Evolutionary conservation across 371 early-diverging fungal species (phyloP), one percentile per base, ranked within the genome.

Genomic region (Choanephora cucurbitarum): DNA sequence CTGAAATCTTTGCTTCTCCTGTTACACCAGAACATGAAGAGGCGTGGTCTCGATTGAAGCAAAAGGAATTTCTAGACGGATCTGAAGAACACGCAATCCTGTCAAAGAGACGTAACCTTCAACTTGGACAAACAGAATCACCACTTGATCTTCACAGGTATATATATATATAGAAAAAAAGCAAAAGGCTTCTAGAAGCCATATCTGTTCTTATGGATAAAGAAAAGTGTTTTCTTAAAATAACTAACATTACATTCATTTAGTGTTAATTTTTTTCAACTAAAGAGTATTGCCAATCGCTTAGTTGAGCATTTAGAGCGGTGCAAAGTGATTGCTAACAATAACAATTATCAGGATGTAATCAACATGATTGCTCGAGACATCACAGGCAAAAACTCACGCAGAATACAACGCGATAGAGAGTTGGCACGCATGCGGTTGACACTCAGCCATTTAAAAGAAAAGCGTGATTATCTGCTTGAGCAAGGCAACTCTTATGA

Each of bases 341-440:
- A 61, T 24, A 66, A 73, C 15, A 50, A 47, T 19, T 96, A 94
- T 70, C 96, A 96, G 71, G 90, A 88, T 28, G 85, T 98, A 75
- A 79, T 98, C 45, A 95, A 92, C 58, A 77, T 90, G 49, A 95
- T 98, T 64, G 97, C 93, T 1, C 79, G 75, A 48, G 96, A 97
- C 66, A 93, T 99, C 72, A 85, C 94, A 19, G 94, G 91, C 55
- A 96, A 96, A 73, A 91, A 94, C 59, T 79, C 89, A 15, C 86
- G 95, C 8, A 87, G 97, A 24, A 66, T 83, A 34, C 87, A 91
- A 61, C 82, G 95, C 18, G 77, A 85, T 5, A 64, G 72, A 1
- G 98, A 98, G 60, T 64, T 93, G 45, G 62, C 72, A 17, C 80
- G 85, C 39, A 80, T 97, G 50, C 79, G 82, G 43, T 77, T 84